phyloP scores from a whole-genome alignment of 2,329 filamentous ascomycete species.

The Sphaerulina musiva region DNA sequence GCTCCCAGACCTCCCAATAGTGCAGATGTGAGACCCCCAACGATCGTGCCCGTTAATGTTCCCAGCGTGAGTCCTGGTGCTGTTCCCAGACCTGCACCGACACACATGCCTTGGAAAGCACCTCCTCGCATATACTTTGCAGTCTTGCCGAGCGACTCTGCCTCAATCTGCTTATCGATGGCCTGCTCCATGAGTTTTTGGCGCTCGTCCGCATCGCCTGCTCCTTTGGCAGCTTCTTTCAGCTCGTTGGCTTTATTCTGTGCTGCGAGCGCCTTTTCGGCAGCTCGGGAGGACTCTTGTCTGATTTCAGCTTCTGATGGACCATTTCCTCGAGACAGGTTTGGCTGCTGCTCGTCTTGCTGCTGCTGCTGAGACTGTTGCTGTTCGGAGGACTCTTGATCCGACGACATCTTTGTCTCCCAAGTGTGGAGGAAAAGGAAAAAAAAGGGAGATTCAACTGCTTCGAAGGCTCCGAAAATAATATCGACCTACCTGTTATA shows the following conservation, averaged over 20 bases:
- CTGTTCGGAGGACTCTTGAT: neutral
- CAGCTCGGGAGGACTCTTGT: constrained; percentile 27
- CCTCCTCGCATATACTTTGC: constrained; percentile 30
- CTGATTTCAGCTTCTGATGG: constrained; percentile 20
- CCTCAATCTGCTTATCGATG: constrained; percentile 27
- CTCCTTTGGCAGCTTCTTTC: constrained; percentile 26
- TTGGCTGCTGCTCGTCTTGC: neutral
- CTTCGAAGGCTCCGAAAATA: neutral
- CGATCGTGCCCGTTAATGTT: constrained; percentile 28
- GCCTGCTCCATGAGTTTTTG: constrained; percentile 31
- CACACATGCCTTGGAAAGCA: constrained; percentile 29
- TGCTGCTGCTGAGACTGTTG: neutral
- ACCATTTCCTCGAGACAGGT: neutral
- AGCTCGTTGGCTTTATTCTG: constrained; percentile 28
- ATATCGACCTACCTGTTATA: neutral
- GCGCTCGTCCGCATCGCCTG: constrained; percentile 30
- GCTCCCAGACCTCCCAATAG: constrained; percentile 28
- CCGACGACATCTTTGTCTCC: constrained; percentile 3
- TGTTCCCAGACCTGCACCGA: constrained; percentile 29
- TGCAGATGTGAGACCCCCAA: constrained; percentile 26
- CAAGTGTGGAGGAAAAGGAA: neutral
- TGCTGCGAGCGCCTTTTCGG: constrained; percentile 22
- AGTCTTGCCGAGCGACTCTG: constrained; percentile 31
- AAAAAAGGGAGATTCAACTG: neutral
- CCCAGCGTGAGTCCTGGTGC: constrained; percentile 27